Percentiles rank a stretch among this genome's conserved stretches.
phyloP scores from a whole-genome alignment of 768 basidiomycete species.

The Strobilomyces confusus region DNA sequence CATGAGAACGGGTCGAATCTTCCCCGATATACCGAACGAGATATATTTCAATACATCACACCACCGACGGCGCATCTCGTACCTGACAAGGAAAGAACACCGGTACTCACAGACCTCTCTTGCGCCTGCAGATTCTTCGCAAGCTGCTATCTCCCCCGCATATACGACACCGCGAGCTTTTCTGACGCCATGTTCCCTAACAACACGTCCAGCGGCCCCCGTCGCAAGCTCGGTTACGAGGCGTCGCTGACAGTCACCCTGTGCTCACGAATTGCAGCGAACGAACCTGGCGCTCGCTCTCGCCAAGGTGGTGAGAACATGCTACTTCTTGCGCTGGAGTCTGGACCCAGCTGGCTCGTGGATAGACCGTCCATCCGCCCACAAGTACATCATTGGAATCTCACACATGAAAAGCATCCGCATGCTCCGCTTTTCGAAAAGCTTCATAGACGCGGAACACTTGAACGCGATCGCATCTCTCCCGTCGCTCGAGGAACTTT shows the following conservation, averaged over 20 bases:
- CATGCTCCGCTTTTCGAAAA: conserved; percentile 6
- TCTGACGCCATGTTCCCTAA: not conserved
- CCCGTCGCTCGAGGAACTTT: conserved; percentile 14
- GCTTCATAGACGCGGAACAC: not conserved
- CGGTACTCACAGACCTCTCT: conserved; percentile 27
- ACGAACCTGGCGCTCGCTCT: not conserved
- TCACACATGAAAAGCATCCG: conserved; percentile 17
- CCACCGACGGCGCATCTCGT: conserved; percentile 15
- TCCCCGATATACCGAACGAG: conserved; percentile 40
- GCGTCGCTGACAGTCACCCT: not conserved
- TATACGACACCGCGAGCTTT: conserved; percentile 33
- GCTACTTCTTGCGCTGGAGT: too few relatives aligned
- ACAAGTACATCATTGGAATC: not conserved
- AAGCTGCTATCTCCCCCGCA: conserved; percentile 34
- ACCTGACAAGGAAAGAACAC: conserved; percentile 10
- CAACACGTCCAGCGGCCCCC: too few relatives aligned
- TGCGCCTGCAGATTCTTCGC: conserved; percentile 43
- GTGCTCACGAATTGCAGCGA: not conserved
- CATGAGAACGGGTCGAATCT: not conserved
- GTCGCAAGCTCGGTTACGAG: too few relatives aligned
- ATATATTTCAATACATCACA: conserved; percentile 35
- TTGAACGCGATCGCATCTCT: conserved; percentile 13
- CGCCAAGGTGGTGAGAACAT: too few relatives aligned
- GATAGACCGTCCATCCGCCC: too few relatives aligned
- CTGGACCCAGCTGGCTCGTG: too few relatives aligned